Base-by-base conservation (phyloP, 768 basidiomycete species). In the Favolaschia claudopus region DNA sequence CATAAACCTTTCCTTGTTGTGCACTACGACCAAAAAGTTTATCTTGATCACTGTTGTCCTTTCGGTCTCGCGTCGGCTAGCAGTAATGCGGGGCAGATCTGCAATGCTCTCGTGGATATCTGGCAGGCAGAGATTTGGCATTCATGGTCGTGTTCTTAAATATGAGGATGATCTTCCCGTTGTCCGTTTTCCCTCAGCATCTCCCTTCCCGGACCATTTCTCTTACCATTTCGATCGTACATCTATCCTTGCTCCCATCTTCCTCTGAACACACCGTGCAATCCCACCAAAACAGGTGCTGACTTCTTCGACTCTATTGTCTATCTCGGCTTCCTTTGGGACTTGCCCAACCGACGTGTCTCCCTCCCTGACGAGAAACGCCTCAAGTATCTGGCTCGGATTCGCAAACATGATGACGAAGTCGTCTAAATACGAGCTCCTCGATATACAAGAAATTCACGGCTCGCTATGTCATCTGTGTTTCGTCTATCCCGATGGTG, bases 291-390 rank as follows among this genome's bases (percentile, higher is more conserved):
- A n/a, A 72, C 70, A 24, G 60, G 60, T 4, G 32, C 57, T 7
- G 60, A 65, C 5, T 75, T 74, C 48, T 27, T 17, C 4, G 20
- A 42, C 43, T 37, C 28, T 1, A 55, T 65, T 25, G 40, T 38
- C 3, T 77, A 70, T 40, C 42, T 72, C 15, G 73, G 74, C 7
- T 72, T 74, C 50, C 31, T 47, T 6, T 74, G 74, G 75, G 62
- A 74, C 58, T 34, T 76, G 17, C 43, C 45, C 13, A 22, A 36
- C 19, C 58, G 59, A 25, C 49, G 55, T 1, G 71, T 75, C 9
- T 53, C 60, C 2, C 58, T 76, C 1, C 68, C 70, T 5, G 60
- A 71, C 27, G 17, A 43, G 19, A 76, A 76, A 57, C 64, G 63
- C 0, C 9, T 52, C 6, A 75, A 73, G 38, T 70, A 66, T 50